Evolutionary conservation across 257 asterid species (phyloP).

Genomic region (Cinchona pubescens): DNA sequence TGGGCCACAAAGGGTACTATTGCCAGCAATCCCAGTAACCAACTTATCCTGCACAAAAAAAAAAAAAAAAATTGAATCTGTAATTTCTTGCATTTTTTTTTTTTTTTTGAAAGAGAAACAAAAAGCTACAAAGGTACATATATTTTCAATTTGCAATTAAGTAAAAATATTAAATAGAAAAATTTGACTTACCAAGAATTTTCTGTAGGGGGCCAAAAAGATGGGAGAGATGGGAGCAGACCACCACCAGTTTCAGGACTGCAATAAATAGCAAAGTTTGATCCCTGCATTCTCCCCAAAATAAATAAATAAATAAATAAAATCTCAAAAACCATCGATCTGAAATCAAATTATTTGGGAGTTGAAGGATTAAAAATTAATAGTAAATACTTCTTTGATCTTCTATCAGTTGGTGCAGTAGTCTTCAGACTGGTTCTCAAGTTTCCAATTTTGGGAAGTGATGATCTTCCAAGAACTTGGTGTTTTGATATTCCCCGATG

Average conservation of each 20-base stretch:
- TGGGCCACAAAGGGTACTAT: slow-evolving; percentile 36
- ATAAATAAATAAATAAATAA: neutral
- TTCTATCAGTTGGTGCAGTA: neutral
- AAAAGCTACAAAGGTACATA: too few relatives aligned
- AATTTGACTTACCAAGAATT: slow-evolving; percentile 11
- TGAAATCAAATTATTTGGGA: too few relatives aligned
- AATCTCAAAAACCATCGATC: too few relatives aligned
- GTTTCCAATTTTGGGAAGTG: neutral
- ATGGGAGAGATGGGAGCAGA: neutral
- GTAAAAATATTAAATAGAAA: too few relatives aligned
- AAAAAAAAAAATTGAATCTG: neutral
- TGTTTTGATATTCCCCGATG: neutral
- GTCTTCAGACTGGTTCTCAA: neutral
- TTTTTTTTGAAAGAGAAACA: too few relatives aligned
- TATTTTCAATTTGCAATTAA: too few relatives aligned
- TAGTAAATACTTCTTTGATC: slow-evolving; percentile 4
- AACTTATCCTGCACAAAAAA: slow-evolving; percentile 29
- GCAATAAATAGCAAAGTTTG: neutral
- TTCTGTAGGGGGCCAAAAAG: slow-evolving; percentile 5
- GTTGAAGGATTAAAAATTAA: too few relatives aligned
- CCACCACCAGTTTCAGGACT: slow-evolving; percentile 7
- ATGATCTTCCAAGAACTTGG: neutral
- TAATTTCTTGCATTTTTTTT: neutral
- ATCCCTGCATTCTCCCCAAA: slow-evolving; percentile 4
- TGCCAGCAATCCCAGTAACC: slow-evolving; percentile 37